These are phyloP conservation scores for Sporothrix sp. DNA, from an alignment of 2,329 filamentous ascomycete species.

Conservation along the genomic window DNA sequence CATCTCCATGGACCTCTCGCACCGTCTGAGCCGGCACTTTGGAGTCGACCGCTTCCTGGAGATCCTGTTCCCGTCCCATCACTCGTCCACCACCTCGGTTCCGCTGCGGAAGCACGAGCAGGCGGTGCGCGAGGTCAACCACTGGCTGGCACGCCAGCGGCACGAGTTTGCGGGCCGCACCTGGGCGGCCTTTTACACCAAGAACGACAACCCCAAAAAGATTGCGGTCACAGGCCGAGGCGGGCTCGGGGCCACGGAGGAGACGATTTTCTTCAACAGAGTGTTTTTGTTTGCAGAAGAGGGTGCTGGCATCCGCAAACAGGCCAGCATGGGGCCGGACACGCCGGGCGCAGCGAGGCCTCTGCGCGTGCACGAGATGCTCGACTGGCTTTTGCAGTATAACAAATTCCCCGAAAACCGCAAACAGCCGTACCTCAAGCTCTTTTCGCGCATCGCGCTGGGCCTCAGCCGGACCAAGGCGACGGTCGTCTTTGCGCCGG, in stretches of 20 bases:
- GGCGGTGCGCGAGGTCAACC: conserved; percentile 27
- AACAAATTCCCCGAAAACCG: conserved; percentile 30
- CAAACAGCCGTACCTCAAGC: conserved; percentile 40
- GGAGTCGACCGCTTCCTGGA: conserved; percentile 51
- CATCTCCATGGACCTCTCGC: conserved; percentile 37
- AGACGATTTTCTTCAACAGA: conserved; percentile 30
- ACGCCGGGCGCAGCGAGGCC: background rate
- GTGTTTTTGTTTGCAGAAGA: conserved; percentile 47
- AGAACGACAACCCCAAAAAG: conserved; percentile 29
- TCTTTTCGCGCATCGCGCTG: conserved; percentile 47
- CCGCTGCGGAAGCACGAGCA: conserved; percentile 26
- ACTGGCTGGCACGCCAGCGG: conserved; percentile 30
- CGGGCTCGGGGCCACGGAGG: conserved; percentile 22
- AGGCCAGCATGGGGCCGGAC: conserved; percentile 17
- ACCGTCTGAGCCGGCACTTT: conserved; percentile 46
- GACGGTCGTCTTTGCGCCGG: conserved; percentile 34
- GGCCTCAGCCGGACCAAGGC: conserved; percentile 43
- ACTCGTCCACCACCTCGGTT: conserved; percentile 19
- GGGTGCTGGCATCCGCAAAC: conserved; percentile 27
- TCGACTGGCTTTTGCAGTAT: conserved; percentile 43
- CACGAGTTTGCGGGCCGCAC: conserved; percentile 38
- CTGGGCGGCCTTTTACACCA: conserved; percentile 40
- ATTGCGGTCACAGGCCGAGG: conserved; percentile 22
- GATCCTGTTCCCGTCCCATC: conserved; percentile 39
- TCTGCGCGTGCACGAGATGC: conserved; percentile 28